Percentiles rank a stretch among this genome's conserved stretches.
These are phyloP conservation scores for Hysterangium stoloniferum DNA, from an alignment of 768 basidiomycete genomes.

Conservation along the genomic window DNA sequence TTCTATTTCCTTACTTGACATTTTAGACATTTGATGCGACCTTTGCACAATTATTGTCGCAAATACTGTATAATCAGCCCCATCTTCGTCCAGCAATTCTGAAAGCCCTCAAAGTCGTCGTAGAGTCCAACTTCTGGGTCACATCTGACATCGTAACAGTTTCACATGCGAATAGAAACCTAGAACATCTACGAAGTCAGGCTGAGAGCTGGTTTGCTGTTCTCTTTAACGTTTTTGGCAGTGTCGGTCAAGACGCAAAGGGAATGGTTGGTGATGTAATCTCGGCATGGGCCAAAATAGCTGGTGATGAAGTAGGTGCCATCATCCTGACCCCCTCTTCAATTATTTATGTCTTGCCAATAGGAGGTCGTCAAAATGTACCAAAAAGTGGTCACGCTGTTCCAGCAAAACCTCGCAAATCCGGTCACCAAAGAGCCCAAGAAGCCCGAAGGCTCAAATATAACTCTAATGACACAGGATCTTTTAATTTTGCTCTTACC, in stretches of 20 bases:
- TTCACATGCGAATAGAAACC: constrained; percentile 54
- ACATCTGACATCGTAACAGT: constrained; percentile 34
- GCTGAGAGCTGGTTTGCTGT: constrained; percentile 92
- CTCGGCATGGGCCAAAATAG: constrained; percentile 76
- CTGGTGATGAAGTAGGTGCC: constrained; percentile 54
- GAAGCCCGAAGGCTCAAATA: constrained; percentile 31
- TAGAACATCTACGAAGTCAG: constrained; percentile 67
- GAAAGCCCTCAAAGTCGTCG: constrained; percentile 69
- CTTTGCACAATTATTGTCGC: constrained; percentile 88
- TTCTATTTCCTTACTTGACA: not conserved
- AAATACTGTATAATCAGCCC: constrained; percentile 85
- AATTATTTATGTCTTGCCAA: not conserved
- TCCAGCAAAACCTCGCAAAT: constrained; percentile 53
- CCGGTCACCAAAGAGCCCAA: constrained; percentile 29
- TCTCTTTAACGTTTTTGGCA: constrained; percentile 94
- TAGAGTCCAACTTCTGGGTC: constrained; percentile 62
- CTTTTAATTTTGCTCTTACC: constrained; percentile 81
- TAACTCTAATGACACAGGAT: constrained; percentile 66
- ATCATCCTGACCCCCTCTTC: not conserved
- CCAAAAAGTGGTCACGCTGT: constrained; percentile 63
- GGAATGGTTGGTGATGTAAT: constrained; percentile 85
- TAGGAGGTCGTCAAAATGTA: constrained; percentile 80
- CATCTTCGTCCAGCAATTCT: constrained; percentile 77
- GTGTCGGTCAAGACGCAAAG: constrained; percentile 62
- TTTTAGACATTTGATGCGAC: constrained; percentile 58